Base-by-base conservation (phyloP, 805 yeast genomes). In the Metschnikowia aberdeeniae region DNA sequence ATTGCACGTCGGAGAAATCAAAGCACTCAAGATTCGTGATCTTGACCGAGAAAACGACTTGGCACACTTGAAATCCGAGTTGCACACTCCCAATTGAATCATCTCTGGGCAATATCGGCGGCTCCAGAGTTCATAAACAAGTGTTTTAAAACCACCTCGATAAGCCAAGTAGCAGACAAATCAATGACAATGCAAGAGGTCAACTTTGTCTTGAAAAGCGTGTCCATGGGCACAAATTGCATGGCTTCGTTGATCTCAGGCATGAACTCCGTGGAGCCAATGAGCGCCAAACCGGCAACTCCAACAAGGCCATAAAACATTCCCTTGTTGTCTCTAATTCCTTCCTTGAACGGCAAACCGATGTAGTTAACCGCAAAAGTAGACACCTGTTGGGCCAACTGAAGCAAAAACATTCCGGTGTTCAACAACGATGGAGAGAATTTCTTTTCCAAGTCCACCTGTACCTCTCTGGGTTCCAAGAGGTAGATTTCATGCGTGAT, bases 331-430 rank as follows among this genome's bases (percentile, higher is more conserved):
- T 86, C 96, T 43, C 73, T 75, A 57, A 93, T 85, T 46, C 88
- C 81, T 70, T 93, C 96, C 65, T 95, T 84, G 73, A 93, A 93
- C 45, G 99, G 99, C 56, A 86, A 82, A 44, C 99, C 99, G 72
- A 89, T 96, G 68, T 93, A 93, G 70, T 93, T 93, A 47, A 93
- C 97, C 17, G 97, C 97, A 73, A 90, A 93, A 0, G 99, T 93
- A 12, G 97, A 88, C 43, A 93, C 95, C 67, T 93, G 97, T 73
- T 93, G 98, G 14, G 96, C 92, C 59, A 93, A 77, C 67, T 90
- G 97, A 46, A 93, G 78, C 63, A 93, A 76, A 70, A 90, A 93
- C 75, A 93, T 90, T 59, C 97, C 97, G 33, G 98, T 92, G 71
- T 93, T 93, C 63, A 93, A 78, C 61, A 93, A 75, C 3, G 97